phyloP scores from a whole-genome alignment of 331 rosid species.

The Saraca asoca region DNA sequence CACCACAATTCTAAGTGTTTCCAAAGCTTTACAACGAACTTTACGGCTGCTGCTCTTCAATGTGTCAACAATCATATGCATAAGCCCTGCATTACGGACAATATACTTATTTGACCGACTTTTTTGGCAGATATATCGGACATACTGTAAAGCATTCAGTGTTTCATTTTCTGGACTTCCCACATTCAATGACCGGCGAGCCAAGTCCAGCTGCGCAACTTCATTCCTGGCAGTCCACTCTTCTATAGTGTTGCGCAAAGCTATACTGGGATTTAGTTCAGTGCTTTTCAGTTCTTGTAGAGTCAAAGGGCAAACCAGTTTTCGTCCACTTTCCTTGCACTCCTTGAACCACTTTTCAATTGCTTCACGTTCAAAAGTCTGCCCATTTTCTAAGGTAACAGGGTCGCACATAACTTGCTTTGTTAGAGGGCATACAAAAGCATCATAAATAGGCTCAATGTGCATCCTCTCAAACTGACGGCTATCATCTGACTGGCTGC shows the following conservation, averaged over 20 bases:
- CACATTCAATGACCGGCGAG: constrained; percentile 70
- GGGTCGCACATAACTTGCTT: constrained; percentile 95
- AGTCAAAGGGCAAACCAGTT: constrained; percentile 78
- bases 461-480: constrained; percentile 65
- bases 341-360: constrained; percentile 97
- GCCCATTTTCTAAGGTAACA: constrained; percentile 84
- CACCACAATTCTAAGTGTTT: constrained; percentile 75
- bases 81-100: constrained; percentile 73
- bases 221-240: constrained; percentile 98
- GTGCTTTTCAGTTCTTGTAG: constrained; percentile 57
- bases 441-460: constrained; percentile 87
- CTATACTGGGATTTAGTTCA: constrained; percentile 90
- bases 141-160: constrained; percentile 66
- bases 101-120: constrained; percentile 61
- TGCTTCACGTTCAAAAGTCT: constrained; percentile 89
- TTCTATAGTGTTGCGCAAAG: constrained; percentile 94
- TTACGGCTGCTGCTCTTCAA: constrained; percentile 78
- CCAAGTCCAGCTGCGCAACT: constrained; percentile 90
- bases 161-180: constrained; percentile 73
- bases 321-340: constrained; percentile 84
- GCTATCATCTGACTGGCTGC: constrained; percentile 91
- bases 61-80: constrained; percentile 85
- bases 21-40: constrained; percentile 81
- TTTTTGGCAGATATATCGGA: constrained; percentile 72
- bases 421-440: constrained; percentile 88